Base-by-base conservation (phyloP, 1,139 yeast species). In the Debaryomyces psychrophilus region DNA sequence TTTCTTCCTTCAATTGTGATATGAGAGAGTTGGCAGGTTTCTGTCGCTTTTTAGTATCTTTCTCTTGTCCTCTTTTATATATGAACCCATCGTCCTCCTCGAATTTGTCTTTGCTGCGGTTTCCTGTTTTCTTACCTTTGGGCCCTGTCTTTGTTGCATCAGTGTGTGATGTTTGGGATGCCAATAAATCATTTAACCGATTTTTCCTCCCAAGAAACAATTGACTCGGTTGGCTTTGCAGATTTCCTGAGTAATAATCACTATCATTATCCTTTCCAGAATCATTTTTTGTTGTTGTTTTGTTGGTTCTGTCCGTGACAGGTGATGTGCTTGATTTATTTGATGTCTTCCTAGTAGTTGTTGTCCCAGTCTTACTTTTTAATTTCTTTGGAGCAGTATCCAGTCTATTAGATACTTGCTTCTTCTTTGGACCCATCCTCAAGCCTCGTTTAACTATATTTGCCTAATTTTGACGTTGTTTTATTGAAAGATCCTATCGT, bases 81-180 rank as follows among this genome's bases (percentile, higher is more conserved):
- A 69, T 60, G 56, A 75, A 74, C 18, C 78, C 80, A 40, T 72
- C 79, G 49, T 75, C 80, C 44, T 74, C 79, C 50, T 74, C 78
- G 46, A 69, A 67, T 39, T 47, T 47, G 8, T 47, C 46, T 43
- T 37, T 44, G 39, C 46, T 28, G 20, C 29, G 28, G 20, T 27
- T 12, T 11, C 44, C 41, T 18, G 43, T 34, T 34, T 15, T 43
- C 37, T 28, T 41, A 41, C 26, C 46, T 44, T 17, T 31, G 17
- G 39, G 33, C 9, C 22, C 18, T n/a, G 29, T 26, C 28, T 35
- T 34, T 9, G 36, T 17, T 33, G 37, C 23, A 11, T 26, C 31
- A n/a, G 39, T n/a, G 43, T 43, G 28, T 36, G 20, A 18, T 43
- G 35, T 25, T 22, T 43, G 48, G 23, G 54, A 56, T 11, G 65